These are phyloP conservation scores for Neofusicoccum sp. DNA, from an alignment of 2,329 filamentous ascomycete species.

Conservation along the genomic window DNA sequence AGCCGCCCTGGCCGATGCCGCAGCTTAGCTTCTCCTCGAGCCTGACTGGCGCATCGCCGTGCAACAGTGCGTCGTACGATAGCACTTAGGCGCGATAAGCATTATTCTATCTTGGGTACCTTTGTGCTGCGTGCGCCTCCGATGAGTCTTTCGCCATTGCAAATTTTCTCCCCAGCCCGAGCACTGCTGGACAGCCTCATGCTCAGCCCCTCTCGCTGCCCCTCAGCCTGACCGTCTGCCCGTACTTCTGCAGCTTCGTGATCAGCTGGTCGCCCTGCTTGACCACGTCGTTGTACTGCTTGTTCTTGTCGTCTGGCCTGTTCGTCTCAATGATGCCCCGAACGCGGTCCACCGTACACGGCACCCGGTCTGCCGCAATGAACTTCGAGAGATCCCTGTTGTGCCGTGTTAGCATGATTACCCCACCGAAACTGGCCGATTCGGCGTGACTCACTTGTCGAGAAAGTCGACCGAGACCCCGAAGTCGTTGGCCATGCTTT, in stretches of 20 bases:
- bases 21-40: not conserved
- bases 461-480: constrained; percentile 95
- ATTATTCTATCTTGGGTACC: constrained; percentile 10
- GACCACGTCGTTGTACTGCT: constrained; percentile 97
- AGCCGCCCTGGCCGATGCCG: constrained; percentile 9
- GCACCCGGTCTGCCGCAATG: constrained; percentile 89
- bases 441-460: constrained; percentile 66
- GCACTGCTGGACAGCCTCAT: not conserved
- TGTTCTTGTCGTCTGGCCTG: constrained; percentile 97
- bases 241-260: constrained; percentile 99
- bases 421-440: not conserved
- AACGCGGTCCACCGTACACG: constrained; percentile 96
- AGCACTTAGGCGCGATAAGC: constrained; percentile 1
- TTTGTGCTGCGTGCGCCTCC: not conserved
- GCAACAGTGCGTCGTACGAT: constrained; percentile 9
- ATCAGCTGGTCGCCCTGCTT: constrained; percentile 97
- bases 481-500: constrained; percentile 96
- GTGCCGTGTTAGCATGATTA: constrained; percentile 13
- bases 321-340: constrained; percentile 98
- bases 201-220: constrained; percentile 83
- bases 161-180: constrained; percentile 1
- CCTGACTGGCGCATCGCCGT: not conserved
- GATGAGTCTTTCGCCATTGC: not conserved
- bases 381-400: constrained; percentile 91
- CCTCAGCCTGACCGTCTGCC: constrained; percentile 88